phyloP scores from a whole-genome alignment of 768 basidiomycete species.

The Termitomyces sp. region DNA sequence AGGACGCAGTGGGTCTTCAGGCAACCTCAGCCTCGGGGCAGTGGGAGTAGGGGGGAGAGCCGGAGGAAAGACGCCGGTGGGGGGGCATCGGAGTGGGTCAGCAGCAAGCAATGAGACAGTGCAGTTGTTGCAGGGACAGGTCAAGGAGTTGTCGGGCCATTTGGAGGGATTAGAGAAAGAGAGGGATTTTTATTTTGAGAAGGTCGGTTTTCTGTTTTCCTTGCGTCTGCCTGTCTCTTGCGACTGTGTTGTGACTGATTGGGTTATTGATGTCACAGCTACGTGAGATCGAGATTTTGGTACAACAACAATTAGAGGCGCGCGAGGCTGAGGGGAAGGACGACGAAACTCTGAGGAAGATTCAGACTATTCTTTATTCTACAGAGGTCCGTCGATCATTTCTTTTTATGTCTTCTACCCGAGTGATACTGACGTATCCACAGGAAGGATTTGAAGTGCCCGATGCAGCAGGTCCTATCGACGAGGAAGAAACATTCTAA shows the following conservation, averaged over 20 bases:
- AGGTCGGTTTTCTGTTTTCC: constrained; percentile 46
- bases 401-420: not conserved
- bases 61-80: constrained; percentile 69
- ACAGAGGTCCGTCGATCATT: constrained; percentile 62
- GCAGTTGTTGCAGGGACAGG: constrained; percentile 63
- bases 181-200: constrained; percentile 97
- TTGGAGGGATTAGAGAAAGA: constrained; percentile 95
- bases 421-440: not conserved
- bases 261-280: constrained; percentile 43
- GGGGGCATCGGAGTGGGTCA: constrained; percentile 62
- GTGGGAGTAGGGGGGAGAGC: constrained; percentile 29
- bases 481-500: constrained; percentile 81
- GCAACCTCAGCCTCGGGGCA: not conserved
- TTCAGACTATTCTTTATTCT: constrained; percentile 91
- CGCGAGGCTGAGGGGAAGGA: constrained; percentile 52
- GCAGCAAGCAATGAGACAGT: constrained; percentile 65
- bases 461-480: constrained; percentile 45
- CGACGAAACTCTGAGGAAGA: constrained; percentile 60
- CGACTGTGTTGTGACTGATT: not conserved
- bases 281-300: constrained; percentile 92
- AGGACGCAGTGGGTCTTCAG: constrained; percentile 21
- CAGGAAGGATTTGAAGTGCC: constrained; percentile 96
- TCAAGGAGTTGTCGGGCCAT: constrained; percentile 75
- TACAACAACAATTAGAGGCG: constrained; percentile 70
- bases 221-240: not conserved